Base-by-base conservation (phyloP, 2,329 filamentous ascomycete species). In the Venturia oleaginea region DNA sequence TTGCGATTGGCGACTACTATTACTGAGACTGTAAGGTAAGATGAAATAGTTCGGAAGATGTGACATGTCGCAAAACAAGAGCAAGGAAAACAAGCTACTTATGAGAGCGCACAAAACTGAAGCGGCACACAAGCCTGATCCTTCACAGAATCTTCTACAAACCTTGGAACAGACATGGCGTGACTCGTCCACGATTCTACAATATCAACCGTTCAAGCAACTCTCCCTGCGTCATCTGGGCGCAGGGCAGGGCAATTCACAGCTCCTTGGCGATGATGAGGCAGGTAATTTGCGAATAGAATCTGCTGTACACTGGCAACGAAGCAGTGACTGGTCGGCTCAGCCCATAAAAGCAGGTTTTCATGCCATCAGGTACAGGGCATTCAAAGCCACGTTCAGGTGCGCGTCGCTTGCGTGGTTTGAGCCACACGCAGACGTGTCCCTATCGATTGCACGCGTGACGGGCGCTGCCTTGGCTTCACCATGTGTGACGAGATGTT, bases 221-320 rank as follows among this genome's bases (percentile, higher is more conserved):
- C 3, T 54, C 24, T 54, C 48, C 48, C 48, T 54, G 48, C 27
- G 48, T 54, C 48, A 54, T 54, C 24, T 54, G 48, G 51, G 51
- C 27, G 30, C 15, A n/a, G 13, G 51, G 27, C 51, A 57, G 27
- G 27, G 30, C 51, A 30, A 34, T 57, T 57, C 11, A 32, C 51
- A 17, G 6, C 15, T 57, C 8, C 51, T 57, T 34, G 51, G 27
- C 51, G 51, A 34, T 34, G 51, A 57, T 57, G 30, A 57, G 51
- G 17, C 27, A 34, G 27, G 27, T 3, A 54, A 54, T 54, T 32
- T 32, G 15, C 7, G 24, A 32, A 32, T 11, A 7, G 19, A 22
- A 13, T 8, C 11, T 43, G n/a, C 11, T 51, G 46, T 51, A 24
- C 10, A 22, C 24, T 54, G 48, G 27, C 48, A 17, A 15, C 48